Base-by-base conservation (phyloP, 2,329 filamentous ascomycete genomes). In the Plectosphaerella cucumerina region DNA sequence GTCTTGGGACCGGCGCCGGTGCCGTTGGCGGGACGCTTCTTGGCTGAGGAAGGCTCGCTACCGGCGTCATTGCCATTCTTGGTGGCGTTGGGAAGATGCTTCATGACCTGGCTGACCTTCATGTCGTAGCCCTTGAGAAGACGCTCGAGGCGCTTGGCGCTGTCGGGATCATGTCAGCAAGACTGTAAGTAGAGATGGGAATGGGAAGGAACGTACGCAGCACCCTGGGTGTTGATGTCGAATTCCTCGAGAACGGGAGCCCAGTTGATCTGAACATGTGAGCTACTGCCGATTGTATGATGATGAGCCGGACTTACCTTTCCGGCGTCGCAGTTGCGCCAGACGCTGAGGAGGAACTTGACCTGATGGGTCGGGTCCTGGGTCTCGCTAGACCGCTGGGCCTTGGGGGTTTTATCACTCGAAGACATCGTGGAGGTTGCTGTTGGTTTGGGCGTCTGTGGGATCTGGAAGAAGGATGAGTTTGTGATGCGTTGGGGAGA, bases 71-170 rank as follows among this genome's bases (percentile, higher is more conserved):
- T 18, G 35, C 35, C 35, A 18, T 6, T 39, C 15, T 15, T n/a
- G 14, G 17, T 17, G 39, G 39, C 39, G 12, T 18, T 42, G 39
- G 39, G 39, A 18, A 42, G n/a, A 20, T 42, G 15, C 39, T 42
- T 42, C 10, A 20, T 49, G 34, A 53, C 50, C 35, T 53, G 48
- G 37, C 49, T 48, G 21, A 55, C 49, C 46, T 55, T 54, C 56
- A 85, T 78, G 22, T 73, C 75, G 56, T 84, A 72, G 9, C 76
- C 68, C 62, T 85, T 84, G 68, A 86, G 72, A 62, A 89, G 75
- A 31, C 85, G 79, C 65, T 86, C 82, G 60, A 85, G 88, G 58
- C 85, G 73, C 67, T 88, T 88, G 55, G 83, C 79, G 2, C 85
- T 88, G 60, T 53, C 14, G 23, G 12, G 15, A 51, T 15, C 15